phyloP scores from a whole-genome alignment of 2,329 filamentous ascomycete species.

The Juglanconis juglandina region DNA sequence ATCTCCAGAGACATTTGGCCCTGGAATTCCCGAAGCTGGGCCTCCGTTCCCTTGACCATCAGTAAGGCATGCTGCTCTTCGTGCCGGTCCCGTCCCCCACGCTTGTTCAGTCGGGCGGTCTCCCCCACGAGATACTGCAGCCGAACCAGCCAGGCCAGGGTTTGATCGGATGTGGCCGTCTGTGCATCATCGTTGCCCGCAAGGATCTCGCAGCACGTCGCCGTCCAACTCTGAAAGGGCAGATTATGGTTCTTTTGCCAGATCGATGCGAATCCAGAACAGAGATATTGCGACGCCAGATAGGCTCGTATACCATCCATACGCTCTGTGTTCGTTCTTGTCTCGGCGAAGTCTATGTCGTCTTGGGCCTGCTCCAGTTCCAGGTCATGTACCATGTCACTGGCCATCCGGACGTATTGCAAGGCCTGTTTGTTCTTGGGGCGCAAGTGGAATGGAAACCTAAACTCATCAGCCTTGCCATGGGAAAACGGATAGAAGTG shows the following conservation, averaged over 20 bases:
- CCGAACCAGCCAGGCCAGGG: slow-evolving; percentile 42
- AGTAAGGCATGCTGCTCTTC: slow-evolving; percentile 40
- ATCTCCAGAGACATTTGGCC: slow-evolving; percentile 33
- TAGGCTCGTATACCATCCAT: slow-evolving; percentile 45
- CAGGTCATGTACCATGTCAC: slow-evolving; percentile 48
- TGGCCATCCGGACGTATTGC: slow-evolving; percentile 51
- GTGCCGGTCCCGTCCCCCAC: slow-evolving; percentile 22
- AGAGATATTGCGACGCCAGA: slow-evolving; percentile 41
- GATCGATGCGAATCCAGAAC: slow-evolving; percentile 33
- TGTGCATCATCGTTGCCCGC: slow-evolving; percentile 30
- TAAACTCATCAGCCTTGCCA: slow-evolving; percentile 21
- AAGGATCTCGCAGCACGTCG: slow-evolving; percentile 42
- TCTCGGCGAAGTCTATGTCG: slow-evolving; percentile 21
- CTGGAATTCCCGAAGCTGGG: slow-evolving; percentile 42
- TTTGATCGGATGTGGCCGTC: slow-evolving; percentile 35
- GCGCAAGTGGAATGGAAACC: slow-evolving; percentile 54
- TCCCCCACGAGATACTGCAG: slow-evolving; percentile 39
- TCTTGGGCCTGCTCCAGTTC: slow-evolving; percentile 42
- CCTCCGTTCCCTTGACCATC: slow-evolving; percentile 45
- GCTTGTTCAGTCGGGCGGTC: slow-evolving; percentile 23
- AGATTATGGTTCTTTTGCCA: slow-evolving; percentile 36
- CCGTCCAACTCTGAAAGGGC: slow-evolving; percentile 40
- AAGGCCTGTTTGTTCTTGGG: slow-evolving; percentile 47
- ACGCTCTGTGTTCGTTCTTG: slow-evolving; percentile 25
- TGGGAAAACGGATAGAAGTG: not conserved